Evolutionary conservation across 1,284 basidiomycete genomes (phyloP).

Genomic region (Hymenochaete sp.): DNA sequence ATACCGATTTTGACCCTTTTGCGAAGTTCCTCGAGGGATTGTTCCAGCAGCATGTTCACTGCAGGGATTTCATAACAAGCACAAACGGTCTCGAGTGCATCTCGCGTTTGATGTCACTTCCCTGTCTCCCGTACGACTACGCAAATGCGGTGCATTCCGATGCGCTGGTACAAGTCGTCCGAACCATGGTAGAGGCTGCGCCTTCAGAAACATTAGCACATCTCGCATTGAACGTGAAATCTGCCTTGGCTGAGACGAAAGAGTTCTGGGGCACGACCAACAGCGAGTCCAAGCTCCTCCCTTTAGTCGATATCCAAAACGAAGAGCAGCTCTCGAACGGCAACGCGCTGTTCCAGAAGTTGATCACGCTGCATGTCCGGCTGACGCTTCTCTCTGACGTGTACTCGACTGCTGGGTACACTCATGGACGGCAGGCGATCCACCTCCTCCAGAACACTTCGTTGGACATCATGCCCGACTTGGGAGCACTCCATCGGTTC

Average conservation of each 20-base stretch:
- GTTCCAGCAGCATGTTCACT: slow-evolving; percentile 82
- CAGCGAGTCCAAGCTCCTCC: slow-evolving; percentile 50
- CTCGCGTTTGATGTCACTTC: slow-evolving; percentile 71
- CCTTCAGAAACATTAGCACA: slow-evolving; percentile 69
- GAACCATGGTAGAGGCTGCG: slow-evolving; percentile 82
- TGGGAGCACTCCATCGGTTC: slow-evolving; percentile 80
- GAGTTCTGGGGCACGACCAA: slow-evolving; percentile 58
- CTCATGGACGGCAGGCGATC: slow-evolving; percentile 73
- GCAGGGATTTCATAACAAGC: slow-evolving; percentile 80
- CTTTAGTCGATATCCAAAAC: slow-evolving; percentile 46
- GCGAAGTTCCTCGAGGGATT: slow-evolving; percentile 86
- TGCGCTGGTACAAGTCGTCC: slow-evolving; percentile 81
- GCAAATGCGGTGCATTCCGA: slow-evolving; percentile 74
- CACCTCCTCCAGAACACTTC: slow-evolving; percentile 67
- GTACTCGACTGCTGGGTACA: slow-evolving; percentile 78
- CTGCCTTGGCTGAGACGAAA: slow-evolving; percentile 62
- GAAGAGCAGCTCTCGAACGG: slow-evolving; percentile 39
- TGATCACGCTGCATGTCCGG: slow-evolving; percentile 75
- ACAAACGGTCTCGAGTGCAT: slow-evolving; percentile 72
- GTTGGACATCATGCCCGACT: slow-evolving; percentile 58
- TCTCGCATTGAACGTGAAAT: slow-evolving; percentile 64
- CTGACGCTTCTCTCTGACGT: slow-evolving; percentile 83
- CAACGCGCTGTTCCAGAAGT: slow-evolving; percentile 65
- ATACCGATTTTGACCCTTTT: slow-evolving; percentile 17
- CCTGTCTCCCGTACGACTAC: slow-evolving; percentile 88